Base-by-base conservation (phyloP, 371 early-diverging fungal species). In the Chytridiales sp. region DNA sequence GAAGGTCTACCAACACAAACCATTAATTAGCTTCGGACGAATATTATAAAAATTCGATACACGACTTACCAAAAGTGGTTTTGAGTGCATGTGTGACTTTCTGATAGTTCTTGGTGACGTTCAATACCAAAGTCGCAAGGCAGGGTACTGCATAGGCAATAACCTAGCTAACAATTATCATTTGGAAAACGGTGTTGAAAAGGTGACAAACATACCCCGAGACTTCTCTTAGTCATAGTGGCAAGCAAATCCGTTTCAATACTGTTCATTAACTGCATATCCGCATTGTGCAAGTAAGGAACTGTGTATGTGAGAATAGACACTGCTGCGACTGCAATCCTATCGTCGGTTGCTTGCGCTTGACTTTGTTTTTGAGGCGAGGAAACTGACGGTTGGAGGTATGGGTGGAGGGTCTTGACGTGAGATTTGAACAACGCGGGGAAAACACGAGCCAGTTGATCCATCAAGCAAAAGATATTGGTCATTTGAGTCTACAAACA, bases 61-160 rank as follows among this genome's bases (percentile, higher is more conserved):
- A n/a, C n/a, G n/a, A 43, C 50, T 61, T 56, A 67, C 69, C 70
- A 55, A 58, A 47, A 47, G 72, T 72, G 24, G 53, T 72, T 34
- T 35, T 26, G 22, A 92, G 77, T 47, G 92, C 75, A 50, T 82
- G 78, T 29, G 85, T 80, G 3, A 92, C 59, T 44, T 84, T 82
- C 38, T 61, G 64, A 50, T 86, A 86, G 29, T 83, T 80, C 32
- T 78, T 63, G 0, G 92, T 90, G 11, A 85, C 79, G 17, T 69
- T 67, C 11, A 74, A 76, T 0, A 89, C 80, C 34, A 92, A 74
- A 0, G 72, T 73, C 67, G 90, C 87, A 4, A 95, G 75, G 42
- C 90, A 91, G 5, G 87, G 86, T 2, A 89, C 83, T 6, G 85
- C 87, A 8, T 76, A 75, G 1, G 82, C 66, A 4, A 91, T 77